Evolutionary conservation across 73 alveolate genomes (phyloP).

Genomic region (Paramecium tetraurelia): DNA sequence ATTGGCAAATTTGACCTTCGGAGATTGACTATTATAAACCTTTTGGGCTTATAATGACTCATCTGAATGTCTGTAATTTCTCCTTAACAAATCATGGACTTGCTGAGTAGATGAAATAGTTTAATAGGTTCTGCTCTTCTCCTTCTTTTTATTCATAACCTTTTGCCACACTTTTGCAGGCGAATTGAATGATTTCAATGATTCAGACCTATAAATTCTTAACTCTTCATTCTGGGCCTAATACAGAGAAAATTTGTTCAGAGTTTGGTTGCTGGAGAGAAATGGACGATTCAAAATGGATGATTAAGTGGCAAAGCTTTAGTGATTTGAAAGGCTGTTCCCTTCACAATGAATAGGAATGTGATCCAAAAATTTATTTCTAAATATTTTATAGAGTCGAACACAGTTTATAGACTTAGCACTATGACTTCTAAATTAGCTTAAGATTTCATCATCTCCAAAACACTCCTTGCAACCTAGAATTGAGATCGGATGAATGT

Average conservation of each 20-base stretch:
- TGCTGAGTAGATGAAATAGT: neutral
- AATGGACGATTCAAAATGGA: neutral
- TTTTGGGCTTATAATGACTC: neutral
- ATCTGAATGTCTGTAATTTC: neutral
- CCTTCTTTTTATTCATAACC: neutral
- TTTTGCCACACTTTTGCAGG: neutral
- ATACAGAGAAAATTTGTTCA: neutral
- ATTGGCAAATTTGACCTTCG: neutral
- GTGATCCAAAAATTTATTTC: slow-evolving; percentile 20
- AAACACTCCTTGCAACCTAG: slow-evolving; percentile 28
- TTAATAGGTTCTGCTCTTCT: neutral
- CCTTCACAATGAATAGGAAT: slow-evolving; percentile 34
- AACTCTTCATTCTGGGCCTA: neutral
- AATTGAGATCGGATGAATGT: neutral
- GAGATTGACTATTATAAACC: neutral
- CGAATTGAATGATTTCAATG: neutral
- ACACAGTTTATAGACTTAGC: neutral
- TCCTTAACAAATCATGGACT: neutral
- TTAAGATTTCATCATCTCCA: slow-evolving; percentile 43
- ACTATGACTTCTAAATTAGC: neutral
- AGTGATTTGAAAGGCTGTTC: neutral
- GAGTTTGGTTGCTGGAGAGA: neutral
- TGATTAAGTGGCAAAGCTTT: neutral
- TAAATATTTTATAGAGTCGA: neutral
- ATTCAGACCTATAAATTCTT: neutral